These are phyloP conservation scores for Microdochium bolleyi DNA, from an alignment of 2,329 filamentous ascomycete species.

Conservation along the genomic window DNA sequence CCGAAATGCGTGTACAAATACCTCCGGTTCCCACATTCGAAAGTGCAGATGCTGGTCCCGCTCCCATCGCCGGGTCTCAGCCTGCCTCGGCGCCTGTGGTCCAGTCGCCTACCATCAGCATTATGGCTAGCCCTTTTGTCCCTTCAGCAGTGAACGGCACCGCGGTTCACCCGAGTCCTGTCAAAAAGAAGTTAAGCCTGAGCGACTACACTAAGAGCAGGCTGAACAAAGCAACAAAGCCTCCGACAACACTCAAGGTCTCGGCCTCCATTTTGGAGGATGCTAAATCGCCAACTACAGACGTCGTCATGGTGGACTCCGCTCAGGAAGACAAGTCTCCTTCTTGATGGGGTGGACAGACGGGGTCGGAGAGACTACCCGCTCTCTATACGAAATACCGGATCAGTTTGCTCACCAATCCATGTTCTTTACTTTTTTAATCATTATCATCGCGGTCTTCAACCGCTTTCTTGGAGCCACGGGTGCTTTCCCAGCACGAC, in stretches of 20 bases:
- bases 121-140: conserved; percentile 33
- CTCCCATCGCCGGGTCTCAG: neutral
- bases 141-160: conserved; percentile 32
- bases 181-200: conserved; percentile 60
- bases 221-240: conserved; percentile 42
- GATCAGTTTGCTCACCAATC: neutral
- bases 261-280: conserved; percentile 22
- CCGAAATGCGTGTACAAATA: conserved; percentile 46
- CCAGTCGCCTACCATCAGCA: conserved; percentile 42
- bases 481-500: neutral
- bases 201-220: conserved; percentile 58
- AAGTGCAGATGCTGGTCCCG: conserved; percentile 18
- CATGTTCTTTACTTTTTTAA: neutral
- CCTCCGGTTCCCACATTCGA: conserved; percentile 47
- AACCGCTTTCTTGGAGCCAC: neutral
- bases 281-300: conserved; percentile 24
- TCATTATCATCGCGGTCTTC: neutral
- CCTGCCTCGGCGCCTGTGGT: conserved; percentile 33
- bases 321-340: conserved; percentile 19
- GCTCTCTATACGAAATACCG: neutral
- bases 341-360: conserved; percentile 3
- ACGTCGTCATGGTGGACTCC: conserved; percentile 25
- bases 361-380: neutral
- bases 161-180: conserved; percentile 44
- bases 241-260: conserved; percentile 27